phyloP scores from a whole-genome alignment of 768 basidiomycete species.

The Mycena sanguinolenta region DNA sequence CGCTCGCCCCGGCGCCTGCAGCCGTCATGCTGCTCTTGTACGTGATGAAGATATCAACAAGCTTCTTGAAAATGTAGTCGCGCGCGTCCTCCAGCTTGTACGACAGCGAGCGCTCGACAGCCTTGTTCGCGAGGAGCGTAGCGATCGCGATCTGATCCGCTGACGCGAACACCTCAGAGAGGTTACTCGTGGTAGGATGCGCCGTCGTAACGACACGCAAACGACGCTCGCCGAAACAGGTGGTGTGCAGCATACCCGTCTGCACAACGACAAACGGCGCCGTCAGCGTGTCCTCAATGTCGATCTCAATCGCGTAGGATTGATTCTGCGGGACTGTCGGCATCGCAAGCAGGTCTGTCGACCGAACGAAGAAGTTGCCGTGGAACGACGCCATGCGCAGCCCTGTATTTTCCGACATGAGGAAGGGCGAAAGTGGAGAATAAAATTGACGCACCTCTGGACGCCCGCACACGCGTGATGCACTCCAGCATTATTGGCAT shows the following conservation, averaged over 20 bases:
- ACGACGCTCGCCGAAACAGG: constrained; percentile 91
- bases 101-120: constrained; percentile 88
- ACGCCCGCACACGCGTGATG: constrained; percentile 98
- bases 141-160: constrained; percentile 91
- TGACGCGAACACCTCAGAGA: constrained; percentile 91
- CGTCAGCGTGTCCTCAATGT: constrained; percentile 94
- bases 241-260: constrained; percentile 94
- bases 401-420: constrained; percentile 55
- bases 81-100: constrained; percentile 92
- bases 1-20: constrained; percentile 92
- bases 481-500: constrained; percentile 97
- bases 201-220: constrained; percentile 93
- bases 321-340: constrained; percentile 97
- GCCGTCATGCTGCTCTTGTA: constrained; percentile 98
- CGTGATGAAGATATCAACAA: constrained; percentile 86
- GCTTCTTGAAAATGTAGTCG: constrained; percentile 85
- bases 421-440: constrained; percentile 13
- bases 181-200: constrained; percentile 87
- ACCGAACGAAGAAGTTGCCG: constrained; percentile 98
- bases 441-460: constrained; percentile 70
- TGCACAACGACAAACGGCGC: constrained; percentile 94
- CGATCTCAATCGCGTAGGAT: constrained; percentile 94
- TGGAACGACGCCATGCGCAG: constrained; percentile 98
- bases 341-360: constrained; percentile 95
- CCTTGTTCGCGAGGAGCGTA: constrained; percentile 91